Evolutionary conservation across 352 stramenopile genomes (phyloP).

Genomic region (Phytopythium vexans): DNA sequence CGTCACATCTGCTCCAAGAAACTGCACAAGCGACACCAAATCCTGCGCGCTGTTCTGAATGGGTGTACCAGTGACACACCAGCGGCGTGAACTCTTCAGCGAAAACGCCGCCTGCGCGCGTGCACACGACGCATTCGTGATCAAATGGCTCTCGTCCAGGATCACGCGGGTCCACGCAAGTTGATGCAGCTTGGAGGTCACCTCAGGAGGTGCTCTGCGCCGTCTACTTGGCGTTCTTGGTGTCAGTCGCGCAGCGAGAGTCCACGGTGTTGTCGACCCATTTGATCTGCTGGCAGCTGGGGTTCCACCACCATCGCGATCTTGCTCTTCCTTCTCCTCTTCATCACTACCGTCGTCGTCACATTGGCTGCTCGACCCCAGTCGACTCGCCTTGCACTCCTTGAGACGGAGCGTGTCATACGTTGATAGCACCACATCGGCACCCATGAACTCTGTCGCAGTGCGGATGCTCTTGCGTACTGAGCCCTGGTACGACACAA

Average conservation of each 20-base stretch:
- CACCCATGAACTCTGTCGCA: conserved; percentile 73
- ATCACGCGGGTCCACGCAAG: conserved; percentile 85
- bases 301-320: conserved; percentile 3
- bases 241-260: conserved; percentile 3
- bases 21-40: conserved; percentile 82
- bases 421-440: conserved; percentile 75
- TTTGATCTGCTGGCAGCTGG: conserved; percentile 8
- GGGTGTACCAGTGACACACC: conserved; percentile 89
- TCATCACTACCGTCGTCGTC: conserved; percentile 19
- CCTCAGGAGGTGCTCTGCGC: conserved; percentile 7
- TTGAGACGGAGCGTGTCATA: conserved; percentile 77
- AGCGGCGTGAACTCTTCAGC: conserved; percentile 72
- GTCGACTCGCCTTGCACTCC: conserved; percentile 53
- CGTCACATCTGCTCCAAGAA: conserved; percentile 40
- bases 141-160: conserved; percentile 88
- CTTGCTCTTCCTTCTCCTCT: conserved; percentile 12
- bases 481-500: conserved; percentile 71
- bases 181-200: conserved; percentile 70
- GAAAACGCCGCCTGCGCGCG: conserved; percentile 52
- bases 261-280: conserved; percentile 2
- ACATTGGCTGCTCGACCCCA: not conserved
- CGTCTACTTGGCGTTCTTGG: conserved; percentile 13
- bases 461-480: conserved; percentile 60
- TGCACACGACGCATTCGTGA: conserved; percentile 80
- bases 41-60: conserved; percentile 89